phyloP scores from a whole-genome alignment of 2,329 filamentous ascomycete species.

The Penicillium sp. region DNA sequence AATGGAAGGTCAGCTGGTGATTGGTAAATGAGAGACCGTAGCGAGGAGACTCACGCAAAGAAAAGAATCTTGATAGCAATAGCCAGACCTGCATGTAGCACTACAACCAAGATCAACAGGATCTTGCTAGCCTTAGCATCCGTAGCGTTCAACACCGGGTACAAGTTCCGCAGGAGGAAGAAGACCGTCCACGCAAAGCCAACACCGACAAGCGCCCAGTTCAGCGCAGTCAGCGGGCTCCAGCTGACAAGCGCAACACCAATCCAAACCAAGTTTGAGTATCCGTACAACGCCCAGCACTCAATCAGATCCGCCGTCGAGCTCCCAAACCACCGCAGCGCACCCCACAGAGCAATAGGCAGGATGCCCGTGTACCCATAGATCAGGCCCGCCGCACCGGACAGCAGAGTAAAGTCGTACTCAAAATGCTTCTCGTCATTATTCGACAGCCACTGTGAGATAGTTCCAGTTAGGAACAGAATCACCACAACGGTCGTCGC shows the following conservation, averaged over 20 bases:
- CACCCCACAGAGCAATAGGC: slow-evolving; percentile 81
- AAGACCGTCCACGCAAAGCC: slow-evolving; percentile 80
- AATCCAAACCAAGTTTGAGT: slow-evolving; percentile 96
- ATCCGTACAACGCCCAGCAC: slow-evolving; percentile 94
- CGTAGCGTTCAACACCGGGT: slow-evolving; percentile 88
- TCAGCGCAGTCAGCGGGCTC: slow-evolving; percentile 81
- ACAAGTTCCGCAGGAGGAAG: slow-evolving; percentile 83
- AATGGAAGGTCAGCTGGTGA: slow-evolving; percentile 18
- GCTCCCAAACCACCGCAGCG: slow-evolving; percentile 92
- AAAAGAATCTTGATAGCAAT: slow-evolving; percentile 96
- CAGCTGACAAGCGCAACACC: slow-evolving; percentile 89
- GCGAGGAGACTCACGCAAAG: slow-evolving; percentile 66
- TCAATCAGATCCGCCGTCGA: slow-evolving; percentile 91
- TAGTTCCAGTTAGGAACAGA: slow-evolving; percentile 90
- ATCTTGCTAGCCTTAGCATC: slow-evolving; percentile 90
- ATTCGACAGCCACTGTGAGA: slow-evolving; percentile 81
- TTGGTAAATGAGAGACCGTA: background rate
- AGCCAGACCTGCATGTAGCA: slow-evolving; percentile 83
- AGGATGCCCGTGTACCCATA: slow-evolving; percentile 94
- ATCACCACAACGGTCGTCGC: slow-evolving; percentile 96
- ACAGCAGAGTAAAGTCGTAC: slow-evolving; percentile 88
- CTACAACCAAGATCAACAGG: slow-evolving; percentile 78
- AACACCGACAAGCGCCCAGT: slow-evolving; percentile 89
- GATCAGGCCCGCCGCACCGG: slow-evolving; percentile 85
- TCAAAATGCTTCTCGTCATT: slow-evolving; percentile 71